These are phyloP conservation scores for Trichoderma erinaceum DNA, from an alignment of 495 filamentous ascomycete species.

Conservation along the genomic window DNA sequence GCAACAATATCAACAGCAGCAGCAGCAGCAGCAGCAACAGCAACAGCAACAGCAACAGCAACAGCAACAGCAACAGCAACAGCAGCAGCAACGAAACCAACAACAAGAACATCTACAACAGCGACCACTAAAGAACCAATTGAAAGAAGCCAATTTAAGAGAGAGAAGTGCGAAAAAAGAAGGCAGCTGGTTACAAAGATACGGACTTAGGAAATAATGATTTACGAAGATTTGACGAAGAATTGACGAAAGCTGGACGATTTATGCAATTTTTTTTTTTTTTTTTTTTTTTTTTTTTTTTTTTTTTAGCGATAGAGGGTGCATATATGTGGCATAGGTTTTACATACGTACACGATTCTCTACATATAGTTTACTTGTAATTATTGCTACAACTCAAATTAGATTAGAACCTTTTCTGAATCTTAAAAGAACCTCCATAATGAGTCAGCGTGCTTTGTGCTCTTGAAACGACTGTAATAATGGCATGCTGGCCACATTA, in stretches of 20 bases:
- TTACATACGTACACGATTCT: background rate
- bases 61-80: background rate
- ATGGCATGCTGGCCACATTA: conserved; percentile 27
- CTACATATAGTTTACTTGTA: background rate
- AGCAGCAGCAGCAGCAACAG: background rate
- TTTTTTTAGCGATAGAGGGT: too few relatives aligned
- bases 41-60: background rate
- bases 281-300: background rate
- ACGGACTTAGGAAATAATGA: conserved; percentile 3
- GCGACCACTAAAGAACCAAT: background rate
- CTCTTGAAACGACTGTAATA: conserved; percentile 30
- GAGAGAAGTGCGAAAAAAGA: background rate
- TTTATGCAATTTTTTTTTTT: background rate
- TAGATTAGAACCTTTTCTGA: background rate
- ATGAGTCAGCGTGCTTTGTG: conserved; percentile 25
- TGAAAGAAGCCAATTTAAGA: background rate
- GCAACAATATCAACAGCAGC: background rate
- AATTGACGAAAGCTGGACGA: background rate
- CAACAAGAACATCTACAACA: background rate
- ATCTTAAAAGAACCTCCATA: conserved; percentile 30
- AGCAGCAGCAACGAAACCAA: background rate
- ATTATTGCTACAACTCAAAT: background rate
- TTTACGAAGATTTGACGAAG: conserved; percentile 1
- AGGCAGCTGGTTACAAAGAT: conserved; percentile 11
- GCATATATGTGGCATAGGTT: background rate